Base-by-base conservation (phyloP, 306 rosid genomes). In the Gastrolobium villosum region DNA sequence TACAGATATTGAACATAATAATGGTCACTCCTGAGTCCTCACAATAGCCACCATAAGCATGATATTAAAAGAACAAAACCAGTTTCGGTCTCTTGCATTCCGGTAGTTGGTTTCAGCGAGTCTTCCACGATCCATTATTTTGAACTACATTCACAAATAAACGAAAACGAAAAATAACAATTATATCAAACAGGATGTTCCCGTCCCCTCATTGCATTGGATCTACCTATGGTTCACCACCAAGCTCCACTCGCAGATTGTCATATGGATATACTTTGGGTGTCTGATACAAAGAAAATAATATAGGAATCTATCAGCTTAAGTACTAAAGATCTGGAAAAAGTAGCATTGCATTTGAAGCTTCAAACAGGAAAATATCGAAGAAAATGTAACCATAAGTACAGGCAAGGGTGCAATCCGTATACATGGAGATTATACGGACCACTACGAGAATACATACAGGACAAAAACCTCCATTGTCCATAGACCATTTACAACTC, bases 231-330 rank as follows among this genome's bases (percentile, higher is more conserved):
- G 98, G 97, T 70, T 95, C 96, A 71, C 94, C 94, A 31, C 97
- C 98, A 80, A 93, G 98, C 88, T 93, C 98, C 83, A 90, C 96
- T 67, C 92, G 82, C 32, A 96, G 92, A 80, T 93, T 93, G 90
- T 91, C 97, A 62, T 91, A 91, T 0, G 98, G 99, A 80, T 91
- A 91, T 39, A 93, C 98, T 85, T 90, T 96, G 9, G 98, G 97
- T 13, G 96, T 46, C 98, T 93, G 88, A 10, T n/a, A 74, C 77
- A 78, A 6, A 49, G 54, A 65, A 57, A 49, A 57, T 40, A 55
- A 78, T 6, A 68, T 20, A 73, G 41, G 65, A 48, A 75, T 70
- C 54, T 66, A 62, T 77, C 64, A 73, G 83, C 63, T 62, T 35
- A 14, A 80, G 40, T 41, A 35, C 60, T 10, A 79, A 15, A 50